Evolutionary conservation across 2,329 filamentous ascomycete genomes (phyloP).

Genomic region (Aspergillus oerlinghausenensis): DNA sequence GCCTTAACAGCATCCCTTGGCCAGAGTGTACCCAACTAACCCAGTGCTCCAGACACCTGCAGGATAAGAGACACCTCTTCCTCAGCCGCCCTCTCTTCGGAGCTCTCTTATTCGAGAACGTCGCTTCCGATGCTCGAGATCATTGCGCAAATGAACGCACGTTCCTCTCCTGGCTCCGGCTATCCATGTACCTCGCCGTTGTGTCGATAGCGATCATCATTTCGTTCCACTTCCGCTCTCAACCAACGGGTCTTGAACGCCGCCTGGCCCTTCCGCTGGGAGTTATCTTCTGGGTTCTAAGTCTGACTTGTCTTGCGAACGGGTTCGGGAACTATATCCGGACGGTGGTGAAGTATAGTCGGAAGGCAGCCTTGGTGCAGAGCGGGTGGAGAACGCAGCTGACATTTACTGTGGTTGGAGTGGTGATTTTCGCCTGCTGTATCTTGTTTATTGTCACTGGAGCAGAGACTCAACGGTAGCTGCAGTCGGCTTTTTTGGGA

Average conservation of each 20-base stretch:
- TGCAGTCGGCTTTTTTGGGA: background rate
- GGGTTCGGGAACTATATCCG: conserved; percentile 86
- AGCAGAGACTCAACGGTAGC: conserved; percentile 9
- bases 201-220: conserved; percentile 86
- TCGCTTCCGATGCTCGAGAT: conserved; percentile 61
- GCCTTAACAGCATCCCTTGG: background rate
- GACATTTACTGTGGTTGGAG: conserved; percentile 51
- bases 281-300: conserved; percentile 79
- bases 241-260: conserved; percentile 66
- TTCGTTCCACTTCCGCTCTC: conserved; percentile 80
- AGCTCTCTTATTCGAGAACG: conserved; percentile 63
- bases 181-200: conserved; percentile 85
- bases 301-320: conserved; percentile 68
- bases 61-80: conserved; percentile 42
- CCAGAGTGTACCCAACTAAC: background rate
- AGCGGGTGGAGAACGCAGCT: conserved; percentile 88
- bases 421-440: conserved; percentile 42
- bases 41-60: conserved; percentile 21
- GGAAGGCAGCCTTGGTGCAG: conserved; percentile 78
- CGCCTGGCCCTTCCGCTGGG: conserved; percentile 79
- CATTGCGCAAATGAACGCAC: conserved; percentile 64
- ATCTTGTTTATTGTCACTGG: conserved; percentile 42
- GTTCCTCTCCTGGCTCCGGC: conserved; percentile 85
- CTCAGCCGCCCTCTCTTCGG: conserved; percentile 52
- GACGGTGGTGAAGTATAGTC: conserved; percentile 75